Percentiles rank a stretch among this genome's conserved stretches.
Conservation (phyloP, 768 basidiomycete species). For the Gelatoporia subvermispora region DNA sequence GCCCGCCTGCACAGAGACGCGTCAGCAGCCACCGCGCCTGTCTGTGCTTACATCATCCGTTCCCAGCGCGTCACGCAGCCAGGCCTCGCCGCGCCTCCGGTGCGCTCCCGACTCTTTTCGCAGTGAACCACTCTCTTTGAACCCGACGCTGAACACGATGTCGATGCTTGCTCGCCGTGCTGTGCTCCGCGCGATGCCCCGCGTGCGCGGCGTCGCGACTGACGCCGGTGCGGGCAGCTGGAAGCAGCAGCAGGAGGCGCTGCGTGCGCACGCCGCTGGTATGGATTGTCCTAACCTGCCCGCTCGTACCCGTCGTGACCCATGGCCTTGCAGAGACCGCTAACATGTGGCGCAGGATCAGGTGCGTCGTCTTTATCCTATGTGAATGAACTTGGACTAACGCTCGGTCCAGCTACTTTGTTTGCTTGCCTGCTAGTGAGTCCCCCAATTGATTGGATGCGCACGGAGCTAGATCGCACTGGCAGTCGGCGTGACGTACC, state of each 20-base stretch:
- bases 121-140: constrained; percentile 2
- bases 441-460: constrained; percentile 10
- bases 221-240: constrained; percentile 15
- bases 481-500: constrained; percentile 21
- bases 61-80: neutral
- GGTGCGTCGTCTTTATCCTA: constrained; percentile 37
- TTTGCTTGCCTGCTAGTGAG: constrained; percentile 72
- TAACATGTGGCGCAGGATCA: constrained; percentile 84
- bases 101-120: constrained; percentile 8
- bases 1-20: constrained; percentile 25
- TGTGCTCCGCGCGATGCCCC: constrained; percentile 37
- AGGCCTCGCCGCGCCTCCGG: neutral
- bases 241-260: constrained; percentile 17
- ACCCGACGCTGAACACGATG: constrained; percentile 21
- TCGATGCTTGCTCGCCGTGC: constrained; percentile 44
- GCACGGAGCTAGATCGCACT: constrained; percentile 1
- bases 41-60: constrained; percentile 5
- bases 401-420: constrained; percentile 52
- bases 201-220: constrained; percentile 24
- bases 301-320: constrained; percentile 5
- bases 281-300: constrained; percentile 1
- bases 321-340: constrained; percentile 51
- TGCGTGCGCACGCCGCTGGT: constrained; percentile 20
- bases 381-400: too few species aligned
- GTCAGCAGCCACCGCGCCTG: constrained; percentile 24